Conservation (phyloP, 345 rosid genomes). For the Populus alba region DNA sequence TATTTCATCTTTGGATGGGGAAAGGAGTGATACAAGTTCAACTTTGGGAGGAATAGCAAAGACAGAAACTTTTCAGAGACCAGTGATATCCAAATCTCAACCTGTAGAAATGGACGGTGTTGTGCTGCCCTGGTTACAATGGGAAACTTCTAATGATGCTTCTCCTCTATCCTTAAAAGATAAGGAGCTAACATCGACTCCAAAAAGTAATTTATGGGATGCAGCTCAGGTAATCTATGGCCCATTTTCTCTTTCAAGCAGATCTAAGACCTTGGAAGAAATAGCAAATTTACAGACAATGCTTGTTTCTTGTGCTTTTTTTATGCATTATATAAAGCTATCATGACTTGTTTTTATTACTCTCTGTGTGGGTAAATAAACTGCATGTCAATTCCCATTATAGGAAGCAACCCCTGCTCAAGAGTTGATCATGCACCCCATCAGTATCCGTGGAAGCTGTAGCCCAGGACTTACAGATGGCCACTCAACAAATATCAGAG, state of each 20-base stretch:
- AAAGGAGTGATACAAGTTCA: constrained; percentile 88
- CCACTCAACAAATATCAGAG: constrained; percentile 26
- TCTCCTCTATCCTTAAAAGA: constrained; percentile 41
- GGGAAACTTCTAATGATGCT: constrained; percentile 79
- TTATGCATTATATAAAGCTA: background rate
- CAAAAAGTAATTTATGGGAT: constrained; percentile 38
- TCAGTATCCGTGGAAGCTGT: constrained; percentile 85
- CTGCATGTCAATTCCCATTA: constrained; percentile 1
- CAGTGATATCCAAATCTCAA: constrained; percentile 33
- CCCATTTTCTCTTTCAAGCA: background rate
- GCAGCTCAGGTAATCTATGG: constrained; percentile 38
- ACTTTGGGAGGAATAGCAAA: constrained; percentile 49
- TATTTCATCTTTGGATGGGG: constrained; percentile 90
- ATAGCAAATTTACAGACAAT: background rate
- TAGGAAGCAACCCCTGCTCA: constrained; percentile 44
- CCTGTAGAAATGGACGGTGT: constrained; percentile 86
- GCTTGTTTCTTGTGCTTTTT: background rate
- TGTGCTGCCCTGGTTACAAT: constrained; percentile 83
- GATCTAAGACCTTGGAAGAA: background rate
- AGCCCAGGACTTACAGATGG: constrained; percentile 45
- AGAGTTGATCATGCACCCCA: constrained; percentile 38
- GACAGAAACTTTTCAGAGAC: constrained; percentile 40
- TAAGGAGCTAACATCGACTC: constrained; percentile 27
- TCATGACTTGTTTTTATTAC: background rate
- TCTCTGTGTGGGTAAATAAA: background rate